These are phyloP conservation scores for Fagus sylvatica DNA, from an alignment of 306 rosid species.

Conservation along the genomic window DNA sequence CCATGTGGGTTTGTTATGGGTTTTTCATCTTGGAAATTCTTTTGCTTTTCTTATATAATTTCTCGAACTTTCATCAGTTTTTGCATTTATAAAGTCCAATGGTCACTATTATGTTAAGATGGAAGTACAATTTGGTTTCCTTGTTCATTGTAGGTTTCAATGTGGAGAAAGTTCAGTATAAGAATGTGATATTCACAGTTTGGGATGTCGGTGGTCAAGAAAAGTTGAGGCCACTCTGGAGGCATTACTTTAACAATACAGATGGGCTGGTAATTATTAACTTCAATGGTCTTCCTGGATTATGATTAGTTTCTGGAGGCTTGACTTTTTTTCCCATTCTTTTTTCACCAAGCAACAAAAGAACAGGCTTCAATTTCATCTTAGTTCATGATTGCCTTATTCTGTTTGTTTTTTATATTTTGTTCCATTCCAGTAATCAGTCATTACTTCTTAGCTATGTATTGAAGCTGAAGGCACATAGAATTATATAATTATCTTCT, in stretches of 20 bases:
- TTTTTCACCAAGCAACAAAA: not conserved
- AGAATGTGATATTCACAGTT: conserved; percentile 93
- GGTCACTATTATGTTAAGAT: not conserved
- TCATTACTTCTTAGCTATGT: not conserved
- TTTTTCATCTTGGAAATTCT: not conserved
- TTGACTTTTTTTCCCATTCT: too few relatives aligned
- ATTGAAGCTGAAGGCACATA: not conserved
- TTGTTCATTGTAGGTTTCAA: conserved; percentile 69
- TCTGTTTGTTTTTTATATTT: not conserved
- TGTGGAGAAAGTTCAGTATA: conserved; percentile 97
- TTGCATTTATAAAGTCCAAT: not conserved
- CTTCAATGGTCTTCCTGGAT: conserved; percentile 8
- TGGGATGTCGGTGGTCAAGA: conserved; percentile 99
- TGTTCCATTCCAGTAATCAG: not conserved
- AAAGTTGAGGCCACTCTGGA: conserved; percentile 94
- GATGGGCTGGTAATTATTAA: conserved; percentile 75
- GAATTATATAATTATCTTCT: not conserved
- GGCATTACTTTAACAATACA: conserved; percentile 92
- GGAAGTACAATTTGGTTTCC: not conserved
- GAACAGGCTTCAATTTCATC: not conserved
- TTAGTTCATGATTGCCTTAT: not conserved
- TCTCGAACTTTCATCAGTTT: not conserved
- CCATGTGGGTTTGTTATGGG: not conserved
- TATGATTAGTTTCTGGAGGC: not conserved
- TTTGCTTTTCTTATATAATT: not conserved